Base-by-base conservation (phyloP, 306 rosid species). In the Cucurbita pepo region DNA sequence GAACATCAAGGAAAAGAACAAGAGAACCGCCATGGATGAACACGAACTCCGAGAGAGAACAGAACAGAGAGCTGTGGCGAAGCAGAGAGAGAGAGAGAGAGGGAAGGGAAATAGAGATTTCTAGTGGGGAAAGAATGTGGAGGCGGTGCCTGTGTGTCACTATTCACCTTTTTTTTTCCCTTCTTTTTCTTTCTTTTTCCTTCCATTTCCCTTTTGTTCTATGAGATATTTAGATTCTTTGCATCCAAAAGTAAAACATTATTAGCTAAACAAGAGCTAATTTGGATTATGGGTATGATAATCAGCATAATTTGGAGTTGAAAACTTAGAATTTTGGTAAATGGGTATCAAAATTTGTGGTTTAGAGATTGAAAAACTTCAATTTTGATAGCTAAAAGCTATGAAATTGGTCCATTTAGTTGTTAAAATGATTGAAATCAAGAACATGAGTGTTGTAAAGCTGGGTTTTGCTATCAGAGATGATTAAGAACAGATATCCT, bases 1-100 rank as follows among this genome's bases (percentile, higher is more conserved):
- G 78, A 93, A 81, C 41, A 93, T 59, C 77, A 87, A 57, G 53
- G 88, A 63, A 61, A 77, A 87, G 56, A 84, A 75, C 30, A 87
- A 50, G 80, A 84, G 50, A 18, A 40, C 61, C 77, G 82, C 81
- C 98, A 93, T 93, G 85, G 78, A 64, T 85, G 82, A 69, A 57
- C 25, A 34, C 10, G 18, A 80, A 56, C 70, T 73, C 63, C 51
- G 47, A 51, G 65, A 22, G 41, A 30, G 47, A 34, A 21, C 44
- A 45, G 73, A 12, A n/a, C 11, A 43, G 38, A 43, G 71, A 64
- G 11, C 0, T 18, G 6, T 6, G 0, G 53, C 19, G 9, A 57
- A 69, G n/a, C 38, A 40, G 75, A 54, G 5, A 72, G 48, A 53
- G 51, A 50, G 40, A 30, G 74, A 54, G 72, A 47, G 41, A 67